phyloP scores from a whole-genome alignment of 1,284 basidiomycete genomes.

The Phellinidium pouzarii region DNA sequence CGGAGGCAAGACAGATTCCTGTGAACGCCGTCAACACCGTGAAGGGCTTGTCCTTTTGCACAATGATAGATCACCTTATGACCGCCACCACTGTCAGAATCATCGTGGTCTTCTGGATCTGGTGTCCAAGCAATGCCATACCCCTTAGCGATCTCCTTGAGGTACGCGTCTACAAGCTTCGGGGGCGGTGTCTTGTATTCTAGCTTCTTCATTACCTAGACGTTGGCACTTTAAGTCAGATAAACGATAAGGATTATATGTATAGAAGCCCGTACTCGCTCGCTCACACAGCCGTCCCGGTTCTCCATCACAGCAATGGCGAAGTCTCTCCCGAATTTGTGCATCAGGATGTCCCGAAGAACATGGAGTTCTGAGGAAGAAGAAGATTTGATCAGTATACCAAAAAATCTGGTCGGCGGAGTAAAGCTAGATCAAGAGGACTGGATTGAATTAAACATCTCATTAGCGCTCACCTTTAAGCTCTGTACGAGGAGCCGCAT shows the following conservation, averaged over 20 bases:
- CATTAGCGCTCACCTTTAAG: slow-evolving; percentile 58
- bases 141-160: slow-evolving; percentile 81
- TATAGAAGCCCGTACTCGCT: slow-evolving; percentile 47
- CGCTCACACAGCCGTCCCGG: slow-evolving; percentile 68
- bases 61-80: slow-evolving; percentile 29
- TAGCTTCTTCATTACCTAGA: slow-evolving; percentile 69
- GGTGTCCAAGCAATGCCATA: slow-evolving; percentile 71
- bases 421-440: background rate
- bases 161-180: slow-evolving; percentile 81
- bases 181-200: slow-evolving; percentile 59
- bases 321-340: slow-evolving; percentile 87
- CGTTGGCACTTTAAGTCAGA: background rate
- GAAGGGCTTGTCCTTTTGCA: background rate
- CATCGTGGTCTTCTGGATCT: slow-evolving; percentile 25
- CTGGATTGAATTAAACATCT: background rate
- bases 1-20: slow-evolving; percentile 3
- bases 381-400: slow-evolving; percentile 2
- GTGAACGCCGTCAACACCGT: background rate
- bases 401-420: background rate
- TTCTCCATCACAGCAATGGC: slow-evolving; percentile 79
- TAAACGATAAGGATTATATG: slow-evolving; percentile 1
- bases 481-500: slow-evolving; percentile 87
- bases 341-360: slow-evolving; percentile 89
- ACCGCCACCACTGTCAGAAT: slow-evolving; percentile 26
- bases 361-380: slow-evolving; percentile 71